Evolutionary conservation across 1,284 basidiomycete species (phyloP), one percentile per base, ranked within the genome.

Genomic region (Melampsora larici-populina): DNA sequence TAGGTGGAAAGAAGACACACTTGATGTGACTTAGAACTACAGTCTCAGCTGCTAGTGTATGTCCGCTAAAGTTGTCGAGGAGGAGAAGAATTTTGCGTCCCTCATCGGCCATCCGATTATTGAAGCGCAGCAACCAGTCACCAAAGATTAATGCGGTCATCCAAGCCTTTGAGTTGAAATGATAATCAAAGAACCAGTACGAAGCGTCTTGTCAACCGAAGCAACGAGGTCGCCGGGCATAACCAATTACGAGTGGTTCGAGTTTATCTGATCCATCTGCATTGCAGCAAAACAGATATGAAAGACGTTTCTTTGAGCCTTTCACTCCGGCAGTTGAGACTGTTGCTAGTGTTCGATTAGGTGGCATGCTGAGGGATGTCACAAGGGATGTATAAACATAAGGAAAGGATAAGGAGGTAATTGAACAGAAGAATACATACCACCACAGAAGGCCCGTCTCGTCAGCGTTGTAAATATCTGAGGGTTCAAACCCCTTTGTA

Each of bases 41-140:
- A n/a, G n/a, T n/a, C n/a, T n/a, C n/a, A n/a, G n/a, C n/a, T n/a
- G n/a, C n/a, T n/a, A n/a, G n/a, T n/a, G n/a, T n/a, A n/a, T n/a
- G n/a, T n/a, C n/a, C n/a, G n/a, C n/a, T n/a, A n/a, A n/a, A n/a
- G n/a, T n/a, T n/a, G n/a, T n/a, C n/a, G n/a, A n/a, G n/a, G n/a
- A n/a, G n/a, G n/a, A 86, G 81, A 24, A 81, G 63, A 46, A 85
- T 81, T 18, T 83, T 77, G 11, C 48, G 48, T 11, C 48, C 48
- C 21, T 49, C 48, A 11, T 49, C 21, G 48, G 11, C 11, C 11
- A 49, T 11, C 11, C 21, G 11, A 21, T 49, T 11, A 21, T 49
- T 21, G 48, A 49, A 21, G 11, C 21, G 11, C 21, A 11, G 48
- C 48, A 49, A 21, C 48, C 48, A 49, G 21, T 49, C 48, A 49